Evolutionary conservation across 164 flowering plant species (phyloP).

Genomic region (Berberis vulgaris): DNA sequence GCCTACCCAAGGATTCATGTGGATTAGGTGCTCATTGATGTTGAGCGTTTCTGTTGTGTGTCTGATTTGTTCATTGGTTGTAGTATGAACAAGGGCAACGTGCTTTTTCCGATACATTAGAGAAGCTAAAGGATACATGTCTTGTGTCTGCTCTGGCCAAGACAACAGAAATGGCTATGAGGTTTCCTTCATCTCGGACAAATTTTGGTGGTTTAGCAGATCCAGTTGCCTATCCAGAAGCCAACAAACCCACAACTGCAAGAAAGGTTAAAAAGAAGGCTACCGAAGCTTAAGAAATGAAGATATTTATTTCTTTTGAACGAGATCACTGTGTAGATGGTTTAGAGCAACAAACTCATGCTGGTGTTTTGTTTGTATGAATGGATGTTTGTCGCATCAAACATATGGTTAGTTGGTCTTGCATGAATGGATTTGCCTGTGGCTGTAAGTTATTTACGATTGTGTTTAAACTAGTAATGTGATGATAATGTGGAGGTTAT

Average conservation of each 20-base stretch:
- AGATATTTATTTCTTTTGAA: too few species aligned
- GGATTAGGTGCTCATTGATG: neutral
- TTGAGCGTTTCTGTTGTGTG: neutral
- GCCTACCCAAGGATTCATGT: too few species aligned
- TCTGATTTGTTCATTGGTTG: neutral
- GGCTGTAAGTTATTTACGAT: too few species aligned
- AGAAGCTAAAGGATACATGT: constrained; percentile 27
- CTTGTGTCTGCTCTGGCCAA: constrained; percentile 18
- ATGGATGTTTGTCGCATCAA: too few species aligned
- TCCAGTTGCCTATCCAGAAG: neutral
- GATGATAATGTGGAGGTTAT: too few species aligned
- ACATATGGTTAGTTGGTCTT: too few species aligned
- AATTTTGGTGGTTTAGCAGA: neutral
- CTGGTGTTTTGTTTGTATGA: too few species aligned
- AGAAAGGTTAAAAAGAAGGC: neutral
- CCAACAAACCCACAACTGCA: neutral
- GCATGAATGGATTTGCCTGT: too few species aligned
- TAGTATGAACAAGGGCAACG: constrained; percentile 28
- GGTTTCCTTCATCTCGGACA: constrained; percentile 12
- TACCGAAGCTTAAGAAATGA: neutral
- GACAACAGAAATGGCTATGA: constrained; percentile 20
- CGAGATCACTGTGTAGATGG: too few species aligned
- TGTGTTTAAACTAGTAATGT: too few species aligned
- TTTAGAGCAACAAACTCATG: too few species aligned
- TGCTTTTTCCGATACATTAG: constrained; percentile 13